Evolutionary conservation across 1,139 yeast species (phyloP).

Genomic region (Scheffersomyces insectosa): DNA sequence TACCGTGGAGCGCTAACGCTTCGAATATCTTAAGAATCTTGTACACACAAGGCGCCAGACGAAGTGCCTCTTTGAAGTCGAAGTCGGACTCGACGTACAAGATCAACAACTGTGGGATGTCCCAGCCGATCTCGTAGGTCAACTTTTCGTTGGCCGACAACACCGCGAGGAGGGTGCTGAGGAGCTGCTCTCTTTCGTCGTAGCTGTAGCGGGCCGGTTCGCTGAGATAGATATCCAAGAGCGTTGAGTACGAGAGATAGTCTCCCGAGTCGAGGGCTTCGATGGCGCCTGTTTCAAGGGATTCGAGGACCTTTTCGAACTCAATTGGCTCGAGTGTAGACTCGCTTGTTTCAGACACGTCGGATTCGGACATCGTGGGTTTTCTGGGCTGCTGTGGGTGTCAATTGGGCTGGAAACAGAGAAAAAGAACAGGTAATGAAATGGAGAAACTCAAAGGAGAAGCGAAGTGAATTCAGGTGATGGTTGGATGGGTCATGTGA

Average conservation of each 20-base stretch:
- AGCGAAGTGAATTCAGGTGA: too few relatives aligned
- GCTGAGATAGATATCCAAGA: slow-evolving; percentile 60
- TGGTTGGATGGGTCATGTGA: too few relatives aligned
- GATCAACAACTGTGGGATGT: slow-evolving; percentile 66
- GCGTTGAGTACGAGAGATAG: slow-evolving; percentile 69
- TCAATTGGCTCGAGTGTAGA: slow-evolving; percentile 27
- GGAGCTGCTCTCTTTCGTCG: slow-evolving; percentile 45
- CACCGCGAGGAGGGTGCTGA: slow-evolving; percentile 42
- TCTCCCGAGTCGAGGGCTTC: slow-evolving; percentile 52
- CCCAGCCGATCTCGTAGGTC: slow-evolving; percentile 82
- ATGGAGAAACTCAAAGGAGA: too few relatives aligned
- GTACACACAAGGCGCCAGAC: slow-evolving; percentile 36
- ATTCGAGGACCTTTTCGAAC: slow-evolving; percentile 29
- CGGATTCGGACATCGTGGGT: slow-evolving; percentile 8
- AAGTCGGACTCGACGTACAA: slow-evolving; percentile 36
- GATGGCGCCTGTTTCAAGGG: slow-evolving; percentile 33
- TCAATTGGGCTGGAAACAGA: too few relatives aligned
- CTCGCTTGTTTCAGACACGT: slow-evolving; percentile 19
- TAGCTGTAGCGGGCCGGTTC: slow-evolving; percentile 46
- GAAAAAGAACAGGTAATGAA: too few relatives aligned
- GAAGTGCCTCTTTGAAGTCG: slow-evolving; percentile 17
- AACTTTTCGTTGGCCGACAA: slow-evolving; percentile 49
- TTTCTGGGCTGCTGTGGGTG: too few relatives aligned
- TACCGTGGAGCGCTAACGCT: slow-evolving; percentile 63
- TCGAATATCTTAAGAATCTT: slow-evolving; percentile 54